Percentiles rank a stretch among this genome's conserved stretches.
phyloP scores from a whole-genome alignment of 306 rosid species.

The Corylus americana region DNA sequence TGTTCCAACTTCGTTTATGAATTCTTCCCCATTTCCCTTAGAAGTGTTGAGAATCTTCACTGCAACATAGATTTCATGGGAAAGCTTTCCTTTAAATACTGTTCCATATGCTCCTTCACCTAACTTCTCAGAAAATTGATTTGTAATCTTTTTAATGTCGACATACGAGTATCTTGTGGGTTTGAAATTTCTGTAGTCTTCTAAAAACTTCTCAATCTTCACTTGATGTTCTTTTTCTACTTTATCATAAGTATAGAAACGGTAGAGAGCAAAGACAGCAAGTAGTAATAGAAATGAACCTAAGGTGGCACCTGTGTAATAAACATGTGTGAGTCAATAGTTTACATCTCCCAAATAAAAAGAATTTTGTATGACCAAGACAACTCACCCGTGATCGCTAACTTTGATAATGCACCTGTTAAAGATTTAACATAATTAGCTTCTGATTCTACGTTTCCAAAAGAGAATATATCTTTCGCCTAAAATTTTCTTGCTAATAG shows the following conservation, averaged over 20 bases:
- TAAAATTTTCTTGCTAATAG: no score
- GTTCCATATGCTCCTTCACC: conserved; percentile 36
- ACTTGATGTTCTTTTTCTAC: conserved; percentile 17
- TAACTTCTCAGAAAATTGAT: background rate
- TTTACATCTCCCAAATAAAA: background rate
- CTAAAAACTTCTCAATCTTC: conserved; percentile 26
- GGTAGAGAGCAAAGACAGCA: background rate
- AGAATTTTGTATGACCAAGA: background rate
- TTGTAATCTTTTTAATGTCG: conserved; percentile 37
- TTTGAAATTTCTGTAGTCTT: conserved; percentile 30
- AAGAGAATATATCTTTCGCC: no score
- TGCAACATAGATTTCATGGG: conserved; percentile 25
- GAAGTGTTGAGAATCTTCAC: conserved; percentile 29
- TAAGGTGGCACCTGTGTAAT: conserved; percentile 22
- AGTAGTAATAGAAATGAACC: conserved; percentile 12
- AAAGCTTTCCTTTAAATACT: conserved; percentile 31
- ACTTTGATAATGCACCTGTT: background rate
- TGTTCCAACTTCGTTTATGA: conserved; percentile 42
- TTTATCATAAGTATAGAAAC: conserved; percentile 1
- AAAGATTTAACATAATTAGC: no score
- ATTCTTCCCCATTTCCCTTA: conserved; percentile 35
- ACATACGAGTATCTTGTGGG: conserved; percentile 34
- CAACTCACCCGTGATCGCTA: conserved; percentile 30
- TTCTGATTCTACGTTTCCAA: background rate
- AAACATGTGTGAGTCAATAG: background rate